Evolutionary conservation across 495 filamentous ascomycete species (phyloP).

Genomic region (Trichoderma orchidacearum): DNA sequence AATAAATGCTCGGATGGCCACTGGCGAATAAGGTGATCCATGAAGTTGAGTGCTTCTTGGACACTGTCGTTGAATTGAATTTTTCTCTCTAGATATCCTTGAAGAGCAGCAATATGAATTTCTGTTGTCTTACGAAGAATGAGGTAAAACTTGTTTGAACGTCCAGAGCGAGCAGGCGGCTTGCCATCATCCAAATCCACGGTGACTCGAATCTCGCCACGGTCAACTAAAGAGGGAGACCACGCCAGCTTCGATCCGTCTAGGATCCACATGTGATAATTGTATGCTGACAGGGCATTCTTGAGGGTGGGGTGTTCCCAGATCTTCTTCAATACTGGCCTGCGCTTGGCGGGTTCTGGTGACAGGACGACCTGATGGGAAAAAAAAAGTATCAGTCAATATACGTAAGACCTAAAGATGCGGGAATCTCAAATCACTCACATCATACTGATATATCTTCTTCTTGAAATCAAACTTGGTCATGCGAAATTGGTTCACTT

Average conservation of each 20-base stretch:
- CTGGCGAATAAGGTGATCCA: slow-evolving; percentile 81
- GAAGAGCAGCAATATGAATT: slow-evolving; percentile 51
- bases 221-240: slow-evolving; percentile 34
- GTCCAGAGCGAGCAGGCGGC: slow-evolving; percentile 12
- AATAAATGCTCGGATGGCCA: slow-evolving; percentile 47
- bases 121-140: slow-evolving; percentile 41
- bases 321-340: slow-evolving; percentile 49
- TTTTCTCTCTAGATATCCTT: slow-evolving; percentile 46
- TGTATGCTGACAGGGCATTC: slow-evolving; percentile 24
- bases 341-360: slow-evolving; percentile 40
- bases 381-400: background rate
- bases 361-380: slow-evolving; percentile 48
- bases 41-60: slow-evolving; percentile 73
- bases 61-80: slow-evolving; percentile 46
- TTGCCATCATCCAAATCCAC: slow-evolving; percentile 58
- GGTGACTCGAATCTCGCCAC: slow-evolving; percentile 22
- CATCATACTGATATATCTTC: slow-evolving; percentile 72
- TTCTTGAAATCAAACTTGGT: slow-evolving; percentile 26
- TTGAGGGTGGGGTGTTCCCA: slow-evolving; percentile 55
- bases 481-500: slow-evolving; percentile 67
- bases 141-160: slow-evolving; percentile 38
- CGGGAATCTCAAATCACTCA: slow-evolving; percentile 31
- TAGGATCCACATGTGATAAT: slow-evolving; percentile 43
- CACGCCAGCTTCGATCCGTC: slow-evolving; percentile 72
- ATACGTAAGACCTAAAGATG: background rate